Base-by-base conservation (phyloP, 176 grass and related monocot genomes). In the Pontederia crassipes region DNA sequence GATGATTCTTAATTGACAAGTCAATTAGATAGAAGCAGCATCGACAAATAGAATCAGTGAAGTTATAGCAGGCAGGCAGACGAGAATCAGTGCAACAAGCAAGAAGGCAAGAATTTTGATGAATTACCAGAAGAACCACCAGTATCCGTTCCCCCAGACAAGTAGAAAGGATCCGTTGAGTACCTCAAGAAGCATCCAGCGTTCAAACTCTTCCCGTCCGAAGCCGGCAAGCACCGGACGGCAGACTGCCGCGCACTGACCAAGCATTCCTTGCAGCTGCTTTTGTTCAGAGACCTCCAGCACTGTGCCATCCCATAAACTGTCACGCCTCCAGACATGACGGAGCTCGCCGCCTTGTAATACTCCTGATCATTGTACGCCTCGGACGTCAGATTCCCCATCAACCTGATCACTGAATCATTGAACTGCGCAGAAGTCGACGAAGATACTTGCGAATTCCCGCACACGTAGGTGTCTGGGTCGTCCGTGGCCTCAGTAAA, bases 181-280 rank as follows among this genome's bases (percentile, higher is more conserved):
- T 95, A 95, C 79, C 89, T 81, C 64, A 89, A 75, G 66, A 85
- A 65, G 74, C 89, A 95, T 4, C 89, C 89, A 7, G 89, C 81
- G 65, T 89, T 95, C 47, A 95, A 50, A 65, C 32, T 84, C 78
- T 61, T 82, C 64, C 52, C 84, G 26, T 74, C 72, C 0, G 72
- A 68, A 29, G 24, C 53, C 11, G 89, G 85, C 17, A 95, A 69
- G 79, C 89, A 95, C 52, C 52, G 12, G 11, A 82, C 2, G 0
- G 77, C 66, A 32, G 57, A 54, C 17, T 77, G 58, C 27, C 66
- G 55, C 48, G 85, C 85, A 77, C 56, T 85, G 1, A 59, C 63
- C 46, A 88, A 63, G 67, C 89, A 95, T 17, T 77, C 73, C 28
- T 60, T 66, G 78, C 89, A 95, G 49, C 71, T 69, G 45, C 40